A percentile compares a stretch with the other conserved stretches of the same genome.
Conservation (phyloP, 2,329 filamentous ascomycete species). For the Aphanoascus verrucosus region DNA sequence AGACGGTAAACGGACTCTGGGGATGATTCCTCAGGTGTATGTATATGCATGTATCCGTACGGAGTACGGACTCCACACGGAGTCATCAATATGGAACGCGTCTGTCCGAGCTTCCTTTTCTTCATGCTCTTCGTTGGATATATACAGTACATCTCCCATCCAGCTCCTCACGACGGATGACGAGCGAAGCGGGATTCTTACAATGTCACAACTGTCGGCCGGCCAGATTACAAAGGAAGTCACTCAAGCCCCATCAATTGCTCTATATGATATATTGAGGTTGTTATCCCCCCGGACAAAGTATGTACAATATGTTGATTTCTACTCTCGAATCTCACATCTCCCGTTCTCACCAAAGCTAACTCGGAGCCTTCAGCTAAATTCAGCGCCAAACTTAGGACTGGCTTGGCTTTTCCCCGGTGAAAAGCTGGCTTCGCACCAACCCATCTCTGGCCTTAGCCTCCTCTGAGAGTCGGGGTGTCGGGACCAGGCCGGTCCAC, state of each 20-base stretch:
- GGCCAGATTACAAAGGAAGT: no score
- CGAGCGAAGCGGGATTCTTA: no score
- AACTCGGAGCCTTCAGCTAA: background rate
- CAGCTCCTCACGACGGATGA: no score
- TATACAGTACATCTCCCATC: no score
- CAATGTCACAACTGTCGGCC: no score
- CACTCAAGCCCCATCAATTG: background rate
- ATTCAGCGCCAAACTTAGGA: background rate
- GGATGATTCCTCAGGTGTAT: background rate
- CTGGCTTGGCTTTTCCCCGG: constrained; percentile 1
- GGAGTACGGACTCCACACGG: no score
- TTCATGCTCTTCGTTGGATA: no score
- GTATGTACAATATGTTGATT: background rate
- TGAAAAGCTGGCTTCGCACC: background rate
- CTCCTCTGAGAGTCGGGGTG: background rate
- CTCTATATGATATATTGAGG: no score
- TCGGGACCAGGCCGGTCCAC: constrained; percentile 9
- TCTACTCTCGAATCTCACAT: background rate
- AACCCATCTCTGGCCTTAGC: constrained; percentile 1
- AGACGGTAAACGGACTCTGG: background rate
- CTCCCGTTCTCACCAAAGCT: background rate
- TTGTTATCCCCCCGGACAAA: no score
- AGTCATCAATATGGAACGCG: no score
- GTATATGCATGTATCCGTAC: background rate
- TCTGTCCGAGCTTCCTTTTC: no score